Percentiles rank a stretch among this genome's conserved stretches.
phyloP scores from a whole-genome alignment of 257 asterid genomes.

The Jacaranda copaia region DNA sequence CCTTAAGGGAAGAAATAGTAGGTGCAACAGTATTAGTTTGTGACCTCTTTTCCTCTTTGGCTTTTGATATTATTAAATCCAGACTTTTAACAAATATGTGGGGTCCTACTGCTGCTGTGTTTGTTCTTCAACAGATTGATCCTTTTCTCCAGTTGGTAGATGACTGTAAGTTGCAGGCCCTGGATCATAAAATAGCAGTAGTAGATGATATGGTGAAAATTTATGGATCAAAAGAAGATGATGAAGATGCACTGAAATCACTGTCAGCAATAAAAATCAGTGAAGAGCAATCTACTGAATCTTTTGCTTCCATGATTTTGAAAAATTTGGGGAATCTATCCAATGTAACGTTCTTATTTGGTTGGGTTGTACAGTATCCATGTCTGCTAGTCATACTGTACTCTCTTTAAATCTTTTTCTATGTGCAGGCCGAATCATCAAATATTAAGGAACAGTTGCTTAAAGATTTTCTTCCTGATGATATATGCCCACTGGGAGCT shows the following conservation, averaged over 20 bases:
- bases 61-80: slow-evolving; percentile 30
- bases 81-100: slow-evolving; percentile 15
- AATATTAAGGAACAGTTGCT: slow-evolving; percentile 65
- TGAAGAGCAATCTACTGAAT: slow-evolving; percentile 68
- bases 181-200: slow-evolving; percentile 44
- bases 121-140: slow-evolving; percentile 61
- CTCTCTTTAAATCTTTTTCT: slow-evolving; percentile 27
- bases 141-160: slow-evolving; percentile 79
- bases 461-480: slow-evolving; percentile 78
- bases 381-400: slow-evolving; percentile 18
- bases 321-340: slow-evolving; percentile 56
- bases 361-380: slow-evolving; percentile 15
- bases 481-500: slow-evolving; percentile 72
- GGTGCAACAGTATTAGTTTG: slow-evolving; percentile 37
- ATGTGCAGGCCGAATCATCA: slow-evolving; percentile 59
- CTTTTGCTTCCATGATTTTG: slow-evolving; percentile 64
- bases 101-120: slow-evolving; percentile 27
- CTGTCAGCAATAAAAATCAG: slow-evolving; percentile 53
- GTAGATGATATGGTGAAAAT: slow-evolving; percentile 43
- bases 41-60: slow-evolving; percentile 28
- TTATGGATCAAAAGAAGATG: slow-evolving; percentile 80
- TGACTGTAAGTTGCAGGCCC: slow-evolving; percentile 68
- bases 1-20: slow-evolving; percentile 66
- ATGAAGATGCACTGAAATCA: slow-evolving; percentile 69
- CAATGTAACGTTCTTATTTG: slow-evolving; percentile 44